phyloP scores from a whole-genome alignment of 2,329 filamentous ascomycete genomes.

The Trichophyton verrucosum region DNA sequence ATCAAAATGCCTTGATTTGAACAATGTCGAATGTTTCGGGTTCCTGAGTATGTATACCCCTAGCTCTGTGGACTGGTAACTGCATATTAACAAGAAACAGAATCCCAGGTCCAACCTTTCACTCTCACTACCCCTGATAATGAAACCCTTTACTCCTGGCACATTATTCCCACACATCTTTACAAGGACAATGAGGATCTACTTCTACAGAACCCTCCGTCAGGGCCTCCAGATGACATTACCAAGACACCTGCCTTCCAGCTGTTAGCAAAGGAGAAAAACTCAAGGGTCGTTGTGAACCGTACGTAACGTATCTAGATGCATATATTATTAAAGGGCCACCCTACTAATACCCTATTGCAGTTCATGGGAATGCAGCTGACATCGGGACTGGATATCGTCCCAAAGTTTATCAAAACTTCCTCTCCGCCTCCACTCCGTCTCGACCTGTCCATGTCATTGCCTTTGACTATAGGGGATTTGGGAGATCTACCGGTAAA shows the following conservation, averaged over 20 bases:
- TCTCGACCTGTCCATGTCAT: conserved; percentile 58
- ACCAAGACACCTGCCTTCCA: conserved; percentile 38
- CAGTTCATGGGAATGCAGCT: conserved; percentile 58
- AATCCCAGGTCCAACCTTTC: conserved; percentile 82
- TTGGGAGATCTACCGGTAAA: conserved; percentile 64
- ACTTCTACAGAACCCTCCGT: conserved; percentile 43
- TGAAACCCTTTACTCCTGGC: conserved; percentile 76
- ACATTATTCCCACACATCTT: conserved; percentile 66
- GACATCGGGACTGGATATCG: conserved; percentile 69
- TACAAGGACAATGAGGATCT: conserved; percentile 59
- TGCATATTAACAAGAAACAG: conserved; percentile 32
- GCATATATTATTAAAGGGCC: neutral
- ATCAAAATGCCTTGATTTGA: conserved; percentile 56
- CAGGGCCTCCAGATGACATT: conserved; percentile 39
- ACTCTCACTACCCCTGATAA: conserved; percentile 61
- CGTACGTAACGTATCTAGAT: conserved; percentile 29
- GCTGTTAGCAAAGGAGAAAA: conserved; percentile 39
- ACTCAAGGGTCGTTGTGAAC: conserved; percentile 44
- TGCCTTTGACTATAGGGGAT: conserved; percentile 85
- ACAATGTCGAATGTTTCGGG: conserved; percentile 69
- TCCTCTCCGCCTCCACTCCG: conserved; percentile 57
- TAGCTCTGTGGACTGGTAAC: neutral
- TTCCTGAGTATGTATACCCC: conserved; percentile 56
- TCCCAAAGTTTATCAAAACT: conserved; percentile 61
- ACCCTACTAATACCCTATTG: conserved; percentile 12